Base-by-base conservation (phyloP, 176 grass and related monocot genomes). In the Oryza rufipogon region DNA sequence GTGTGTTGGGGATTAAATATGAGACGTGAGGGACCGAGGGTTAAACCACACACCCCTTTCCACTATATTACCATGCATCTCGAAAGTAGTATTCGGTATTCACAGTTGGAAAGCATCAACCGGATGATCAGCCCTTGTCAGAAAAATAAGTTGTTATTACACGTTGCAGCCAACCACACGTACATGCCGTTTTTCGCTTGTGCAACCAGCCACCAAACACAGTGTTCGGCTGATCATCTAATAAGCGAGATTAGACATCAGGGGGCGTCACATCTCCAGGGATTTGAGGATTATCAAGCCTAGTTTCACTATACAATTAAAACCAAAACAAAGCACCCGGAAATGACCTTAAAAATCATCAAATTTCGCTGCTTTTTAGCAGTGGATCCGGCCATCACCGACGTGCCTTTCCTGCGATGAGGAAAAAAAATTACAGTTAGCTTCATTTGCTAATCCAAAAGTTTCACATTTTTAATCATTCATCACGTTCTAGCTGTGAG, bases 351-450 rank as follows among this genome's bases (percentile, higher is more conserved):
- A 80, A 84, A 11, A 69, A 65, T 39, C 65, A 32, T 6, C 39
- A 64, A 4, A 70, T n/a, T 46, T 45, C 71, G 54, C 49, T 36
- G 78, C 74, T 48, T 78, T 36, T 2, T n/a, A 23, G 15, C 28
- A 32, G 68, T 5, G 15, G 28, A 66, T 25, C 51, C 3, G 3
- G 2, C 28, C 42, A 77, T 97, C 73, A 94, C 23, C 82, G 68
- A 9, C 64, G 89, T 17, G 73, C 41, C 68, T 94, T 97, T 54
- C 89, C 94, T 94, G 81, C 36, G 60, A 85, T 26, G 20, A 36
- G 4, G 33, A 20, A 39, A 78, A 84, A 71, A 46, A 84, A 14
- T 23, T 64, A n/a, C 78, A 79, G 45, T 75, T 68, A 89, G 77
- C 42, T 73, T 86, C 22, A 30, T 67, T 13, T 66, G 52, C 12